Percentiles rank a stretch among this genome's conserved stretches.
These are phyloP conservation scores for Metschnikowia arizonensis DNA, from an alignment of 805 yeast genomes.

Conservation along the genomic window DNA sequence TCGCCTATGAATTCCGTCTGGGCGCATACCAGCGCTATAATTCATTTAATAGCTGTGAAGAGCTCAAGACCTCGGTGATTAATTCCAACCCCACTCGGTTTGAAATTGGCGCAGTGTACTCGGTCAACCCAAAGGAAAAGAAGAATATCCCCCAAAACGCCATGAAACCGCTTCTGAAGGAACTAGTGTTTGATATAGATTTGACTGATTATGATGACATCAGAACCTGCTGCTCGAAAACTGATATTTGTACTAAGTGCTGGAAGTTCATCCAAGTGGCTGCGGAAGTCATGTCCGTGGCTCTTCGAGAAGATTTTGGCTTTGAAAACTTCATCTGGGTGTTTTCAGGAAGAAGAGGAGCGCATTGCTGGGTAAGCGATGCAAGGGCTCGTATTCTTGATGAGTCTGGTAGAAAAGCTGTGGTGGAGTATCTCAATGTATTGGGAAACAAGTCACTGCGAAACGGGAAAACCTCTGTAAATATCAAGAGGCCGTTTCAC, in stretches of 20 bases:
- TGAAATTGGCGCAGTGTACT: conserved; percentile 90
- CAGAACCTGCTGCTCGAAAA: conserved; percentile 88
- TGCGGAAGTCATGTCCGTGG: conserved; percentile 63
- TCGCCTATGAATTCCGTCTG: conserved; percentile 83
- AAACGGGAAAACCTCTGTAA: conserved; percentile 46
- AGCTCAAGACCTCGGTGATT: conserved; percentile 73
- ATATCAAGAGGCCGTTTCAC: conserved; percentile 75
- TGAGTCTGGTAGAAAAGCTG: conserved; percentile 70
- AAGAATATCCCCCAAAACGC: conserved; percentile 71
- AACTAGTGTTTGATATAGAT: conserved; percentile 94
- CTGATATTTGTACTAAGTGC: conserved; percentile 81
- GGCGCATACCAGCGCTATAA: conserved; percentile 91
- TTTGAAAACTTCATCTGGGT: conserved; percentile 88
- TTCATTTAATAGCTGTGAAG: conserved; percentile 62
- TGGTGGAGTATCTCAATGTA: conserved; percentile 81
- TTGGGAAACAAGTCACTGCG: conserved; percentile 43
- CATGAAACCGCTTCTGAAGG: conserved; percentile 79
- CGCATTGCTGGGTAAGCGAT: conserved; percentile 97
- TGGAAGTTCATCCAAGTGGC: conserved; percentile 92
- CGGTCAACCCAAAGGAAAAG: conserved; percentile 82
- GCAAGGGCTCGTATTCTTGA: conserved; percentile 68
- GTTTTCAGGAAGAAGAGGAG: conserved; percentile 97
- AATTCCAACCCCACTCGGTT: conserved; percentile 81
- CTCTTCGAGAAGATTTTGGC: conserved; percentile 85
- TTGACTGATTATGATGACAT: conserved; percentile 93